phyloP scores from a whole-genome alignment of 495 filamentous ascomycete species.

The Tuber magnatum region DNA sequence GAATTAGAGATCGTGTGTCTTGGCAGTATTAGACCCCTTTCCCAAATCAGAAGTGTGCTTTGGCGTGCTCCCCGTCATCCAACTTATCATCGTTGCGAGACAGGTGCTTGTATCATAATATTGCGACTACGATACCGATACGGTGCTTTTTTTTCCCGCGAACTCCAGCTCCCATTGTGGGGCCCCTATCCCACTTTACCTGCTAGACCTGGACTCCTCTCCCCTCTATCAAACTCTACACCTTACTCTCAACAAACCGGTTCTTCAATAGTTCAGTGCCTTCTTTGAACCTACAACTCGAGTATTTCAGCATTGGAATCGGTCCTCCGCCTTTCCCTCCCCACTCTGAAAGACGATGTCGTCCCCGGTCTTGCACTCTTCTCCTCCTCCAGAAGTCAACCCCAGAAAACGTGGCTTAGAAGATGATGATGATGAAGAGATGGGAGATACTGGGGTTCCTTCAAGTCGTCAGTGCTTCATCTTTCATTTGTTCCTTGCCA shows the following conservation, averaged over 20 bases:
- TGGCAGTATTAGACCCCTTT: background rate
- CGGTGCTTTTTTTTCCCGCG: background rate
- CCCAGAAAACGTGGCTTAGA: constrained; percentile 36
- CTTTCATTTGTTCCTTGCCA: background rate
- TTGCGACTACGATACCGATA: background rate
- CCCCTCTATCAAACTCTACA: background rate
- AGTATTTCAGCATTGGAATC: background rate
- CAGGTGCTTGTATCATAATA: no score
- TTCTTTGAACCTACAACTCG: background rate
- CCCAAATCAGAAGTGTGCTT: background rate
- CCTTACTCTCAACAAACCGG: constrained; percentile 8
- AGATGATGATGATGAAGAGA: constrained; percentile 36
- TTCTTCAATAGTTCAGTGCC: background rate
- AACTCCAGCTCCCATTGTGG: background rate
- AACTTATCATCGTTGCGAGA: no score
- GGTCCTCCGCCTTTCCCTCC: background rate
- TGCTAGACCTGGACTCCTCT: background rate
- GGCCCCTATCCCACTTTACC: background rate
- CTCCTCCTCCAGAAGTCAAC: constrained; percentile 35
- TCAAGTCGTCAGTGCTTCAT: constrained; percentile 30
- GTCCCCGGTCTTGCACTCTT: constrained; percentile 36
- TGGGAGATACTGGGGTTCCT: constrained; percentile 30
- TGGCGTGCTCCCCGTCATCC: background rate
- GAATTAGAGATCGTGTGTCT: background rate
- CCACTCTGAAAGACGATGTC: constrained; percentile 24